Conservation (phyloP, 2,329 filamentous ascomycete species). For the Corynespora cassiicola region DNA sequence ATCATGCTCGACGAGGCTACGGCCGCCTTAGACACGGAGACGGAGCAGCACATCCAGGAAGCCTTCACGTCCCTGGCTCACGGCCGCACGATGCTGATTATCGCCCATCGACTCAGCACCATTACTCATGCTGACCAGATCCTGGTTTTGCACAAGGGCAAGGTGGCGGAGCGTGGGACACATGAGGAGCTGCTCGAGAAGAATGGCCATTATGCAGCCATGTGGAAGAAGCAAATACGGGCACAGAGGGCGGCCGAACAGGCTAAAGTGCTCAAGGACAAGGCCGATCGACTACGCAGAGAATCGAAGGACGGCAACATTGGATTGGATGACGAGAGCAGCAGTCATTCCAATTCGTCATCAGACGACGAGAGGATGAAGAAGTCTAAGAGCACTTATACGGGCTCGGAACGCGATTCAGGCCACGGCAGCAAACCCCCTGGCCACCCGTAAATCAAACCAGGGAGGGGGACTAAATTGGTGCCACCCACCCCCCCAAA, state of each 20-base stretch:
- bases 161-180: slow-evolving; percentile 58
- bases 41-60: slow-evolving; percentile 90
- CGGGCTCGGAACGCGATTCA: slow-evolving; percentile 17
- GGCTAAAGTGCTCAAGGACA: slow-evolving; percentile 56
- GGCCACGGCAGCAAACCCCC: slow-evolving; percentile 29
- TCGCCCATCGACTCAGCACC: slow-evolving; percentile 74
- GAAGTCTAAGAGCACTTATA: slow-evolving; percentile 21
- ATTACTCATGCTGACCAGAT: slow-evolving; percentile 64
- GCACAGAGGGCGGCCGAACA: slow-evolving; percentile 58
- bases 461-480: too few relatives aligned
- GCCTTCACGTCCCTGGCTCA: slow-evolving; percentile 81
- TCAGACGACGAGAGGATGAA: slow-evolving; percentile 41
- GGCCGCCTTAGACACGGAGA: slow-evolving; percentile 88
- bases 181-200: slow-evolving; percentile 58
- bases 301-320: slow-evolving; percentile 54
- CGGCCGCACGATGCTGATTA: slow-evolving; percentile 91
- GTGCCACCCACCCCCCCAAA: too few relatives aligned
- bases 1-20: slow-evolving; percentile 95
- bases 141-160: slow-evolving; percentile 60
- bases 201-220: slow-evolving; percentile 53
- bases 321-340: slow-evolving; percentile 45
- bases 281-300: slow-evolving; percentile 55
- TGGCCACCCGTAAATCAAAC: slow-evolving; percentile 36
- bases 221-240: slow-evolving; percentile 61
- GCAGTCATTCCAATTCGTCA: slow-evolving; percentile 40